Evolutionary conservation across 78 protist genomes (phyloP), one percentile per base, ranked within the genome.

Genomic region (Dictyostelium discoideum): DNA sequence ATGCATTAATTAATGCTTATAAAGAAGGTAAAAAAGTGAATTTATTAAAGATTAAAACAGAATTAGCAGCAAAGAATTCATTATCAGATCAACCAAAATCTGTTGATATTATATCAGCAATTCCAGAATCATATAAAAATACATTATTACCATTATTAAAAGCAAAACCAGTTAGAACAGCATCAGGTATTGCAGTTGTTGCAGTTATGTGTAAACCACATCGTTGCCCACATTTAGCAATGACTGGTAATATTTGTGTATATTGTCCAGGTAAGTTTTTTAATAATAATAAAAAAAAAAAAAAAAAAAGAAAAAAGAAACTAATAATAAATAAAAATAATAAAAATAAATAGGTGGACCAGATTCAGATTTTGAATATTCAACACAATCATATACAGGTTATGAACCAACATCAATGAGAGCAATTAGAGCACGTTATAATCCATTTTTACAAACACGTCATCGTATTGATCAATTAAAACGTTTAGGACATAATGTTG

Each of bases 171-270:
- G 98, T 98, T 16, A 98, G 99, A 40, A 98, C 99, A 0, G 99
- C 99, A 22, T 98, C 99, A 5, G 99, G 99, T 20, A 98, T 99
- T 81, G 99, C 99, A 2, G 99, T 97, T 14, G 99, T 99, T 20
- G 99, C 99, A 7, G 98, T 99, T 42, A 99, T 99, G 99, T 98
- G 99, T 94, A 98, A 99, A 95, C 99, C 99, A 24, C 99, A 98
- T 88, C 83, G 99, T 9, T 99, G 99, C 83, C 99, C 99, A 20
- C 99, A 99, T 96, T 84, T 97, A 40, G 99, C 98, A 46, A 86
- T 86, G 94, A 98, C 98, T 13, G 99, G 99, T 14, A 96, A 96
- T 73, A 86, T 97, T 73, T 98, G 98, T 94, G 94, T 95, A 50
- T 98, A 84, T 93, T 18, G 77, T 39, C 83, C 83, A 79, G 60